Evolutionary conservation across 768 basidiomycete species (phyloP).

Genomic region (Austroboletus eburneus): DNA sequence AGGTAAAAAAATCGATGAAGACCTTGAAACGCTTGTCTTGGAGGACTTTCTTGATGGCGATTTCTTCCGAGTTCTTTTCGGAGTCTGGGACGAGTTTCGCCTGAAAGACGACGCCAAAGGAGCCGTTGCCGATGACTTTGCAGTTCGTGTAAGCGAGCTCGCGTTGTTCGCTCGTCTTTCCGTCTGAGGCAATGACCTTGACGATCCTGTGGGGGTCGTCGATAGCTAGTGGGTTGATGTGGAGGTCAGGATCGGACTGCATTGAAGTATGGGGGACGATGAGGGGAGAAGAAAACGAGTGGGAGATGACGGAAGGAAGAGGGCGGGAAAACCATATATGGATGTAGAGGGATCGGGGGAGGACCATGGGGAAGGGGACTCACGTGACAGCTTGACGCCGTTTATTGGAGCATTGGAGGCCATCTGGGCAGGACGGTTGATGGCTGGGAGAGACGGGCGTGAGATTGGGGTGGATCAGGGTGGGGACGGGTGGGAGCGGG

Average conservation of each 20-base stretch:
- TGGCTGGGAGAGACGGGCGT: constrained; percentile 3
- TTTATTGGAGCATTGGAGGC: constrained; percentile 79
- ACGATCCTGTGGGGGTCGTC: constrained; percentile 97
- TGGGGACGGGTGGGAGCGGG: constrained; percentile 9
- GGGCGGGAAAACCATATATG: constrained; percentile 29
- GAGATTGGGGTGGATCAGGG: constrained; percentile 12
- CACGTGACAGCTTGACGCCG: constrained; percentile 83
- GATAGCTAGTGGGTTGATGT: constrained; percentile 48
- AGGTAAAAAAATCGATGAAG: constrained; percentile 23
- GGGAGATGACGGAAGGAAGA: constrained; percentile 21
- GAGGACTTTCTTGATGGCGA: constrained; percentile 99
- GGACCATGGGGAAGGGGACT: constrained; percentile 29
- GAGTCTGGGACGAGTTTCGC: constrained; percentile 74
- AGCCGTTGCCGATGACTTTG: constrained; percentile 98
- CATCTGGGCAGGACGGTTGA: constrained; percentile 40
- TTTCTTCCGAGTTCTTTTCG: constrained; percentile 69
- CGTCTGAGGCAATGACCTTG: constrained; percentile 92
- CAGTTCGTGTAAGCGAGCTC: constrained; percentile 94
- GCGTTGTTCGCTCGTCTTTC: constrained; percentile 84
- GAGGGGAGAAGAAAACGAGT: constrained; percentile 37
- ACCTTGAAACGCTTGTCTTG: constrained; percentile 99
- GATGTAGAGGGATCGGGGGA: constrained; percentile 16
- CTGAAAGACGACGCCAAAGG: constrained; percentile 98
- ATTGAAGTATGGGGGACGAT: constrained; percentile 25
- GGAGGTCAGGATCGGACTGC: constrained; percentile 23